Evolutionary conservation across 176 grass and related monocot species (phyloP).

Genomic region (Poa annua): DNA sequence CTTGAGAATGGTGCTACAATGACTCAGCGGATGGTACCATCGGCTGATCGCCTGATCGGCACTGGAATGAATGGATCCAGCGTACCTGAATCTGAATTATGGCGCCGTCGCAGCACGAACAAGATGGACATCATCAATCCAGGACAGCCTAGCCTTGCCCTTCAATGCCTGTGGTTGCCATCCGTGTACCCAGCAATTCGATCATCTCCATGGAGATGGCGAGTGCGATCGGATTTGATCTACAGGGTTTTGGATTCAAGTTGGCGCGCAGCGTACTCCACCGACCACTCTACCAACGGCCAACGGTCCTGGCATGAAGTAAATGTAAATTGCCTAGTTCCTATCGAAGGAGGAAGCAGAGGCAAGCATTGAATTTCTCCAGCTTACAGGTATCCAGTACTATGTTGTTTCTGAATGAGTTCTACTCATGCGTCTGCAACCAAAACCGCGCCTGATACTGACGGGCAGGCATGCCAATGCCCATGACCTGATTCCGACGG

Average conservation of each 20-base stretch:
- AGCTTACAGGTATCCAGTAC: neutral
- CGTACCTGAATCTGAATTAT: neutral
- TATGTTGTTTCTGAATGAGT: neutral
- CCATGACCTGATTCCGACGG: neutral
- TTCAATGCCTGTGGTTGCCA: neutral
- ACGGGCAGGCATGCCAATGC: neutral
- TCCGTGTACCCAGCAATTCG: neutral
- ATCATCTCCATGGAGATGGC: neutral
- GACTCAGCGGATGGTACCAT: neutral
- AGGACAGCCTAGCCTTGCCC: neutral
- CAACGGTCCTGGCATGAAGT: neutral
- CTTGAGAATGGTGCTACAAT: neutral
- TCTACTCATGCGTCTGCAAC: neutral
- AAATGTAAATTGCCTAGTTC: neutral
- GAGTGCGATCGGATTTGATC: neutral
- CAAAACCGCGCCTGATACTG: neutral
- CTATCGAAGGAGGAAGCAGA: neutral
- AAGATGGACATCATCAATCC: neutral
- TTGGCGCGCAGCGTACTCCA: neutral
- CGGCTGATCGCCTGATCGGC: too few species aligned
- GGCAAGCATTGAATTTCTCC: constrained; percentile 1
- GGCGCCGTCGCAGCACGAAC: neutral
- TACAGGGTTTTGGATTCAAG: neutral
- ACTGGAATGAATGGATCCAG: neutral
- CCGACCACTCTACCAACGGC: neutral